phyloP scores from a whole-genome alignment of 169 alveolate species.

The Eimeria zaria region DNA sequence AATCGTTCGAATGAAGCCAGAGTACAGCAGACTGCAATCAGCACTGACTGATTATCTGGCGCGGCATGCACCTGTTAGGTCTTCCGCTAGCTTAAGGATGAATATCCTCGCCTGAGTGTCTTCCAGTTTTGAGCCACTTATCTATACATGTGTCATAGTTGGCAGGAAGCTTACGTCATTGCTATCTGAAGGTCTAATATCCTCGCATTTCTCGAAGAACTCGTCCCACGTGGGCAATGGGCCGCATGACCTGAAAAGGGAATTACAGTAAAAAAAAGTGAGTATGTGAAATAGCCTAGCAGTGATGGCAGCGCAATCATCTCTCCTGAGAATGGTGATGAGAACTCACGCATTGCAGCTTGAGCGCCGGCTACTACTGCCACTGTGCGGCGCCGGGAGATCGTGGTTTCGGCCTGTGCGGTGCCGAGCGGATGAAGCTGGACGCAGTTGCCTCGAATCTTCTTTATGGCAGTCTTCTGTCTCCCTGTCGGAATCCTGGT shows the following conservation, averaged over 20 bases:
- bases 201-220: conserved; percentile 56
- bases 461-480: background rate
- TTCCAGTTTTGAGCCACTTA: background rate
- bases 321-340: background rate
- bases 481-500: conserved; percentile 35
- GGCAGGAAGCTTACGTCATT: conserved; percentile 40
- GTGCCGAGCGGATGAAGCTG: conserved; percentile 24
- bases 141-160: background rate
- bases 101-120: background rate
- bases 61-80: background rate
- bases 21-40: background rate
- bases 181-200: conserved; percentile 29
- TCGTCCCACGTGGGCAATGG: conserved; percentile 80
- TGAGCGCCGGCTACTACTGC: conserved; percentile 77
- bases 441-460: conserved; percentile 6
- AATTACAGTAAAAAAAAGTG: background rate
- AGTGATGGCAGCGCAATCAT: background rate
- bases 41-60: background rate
- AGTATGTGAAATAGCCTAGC: background rate
- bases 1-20: background rate
- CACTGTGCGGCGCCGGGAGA: conserved; percentile 47
- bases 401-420: conserved; percentile 60
- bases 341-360: conserved; percentile 72
- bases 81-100: background rate
- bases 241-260: conserved; percentile 53